These are phyloP conservation scores for Poa annua DNA, from an alignment of 176 grass and related monocot species.

Conservation along the genomic window DNA sequence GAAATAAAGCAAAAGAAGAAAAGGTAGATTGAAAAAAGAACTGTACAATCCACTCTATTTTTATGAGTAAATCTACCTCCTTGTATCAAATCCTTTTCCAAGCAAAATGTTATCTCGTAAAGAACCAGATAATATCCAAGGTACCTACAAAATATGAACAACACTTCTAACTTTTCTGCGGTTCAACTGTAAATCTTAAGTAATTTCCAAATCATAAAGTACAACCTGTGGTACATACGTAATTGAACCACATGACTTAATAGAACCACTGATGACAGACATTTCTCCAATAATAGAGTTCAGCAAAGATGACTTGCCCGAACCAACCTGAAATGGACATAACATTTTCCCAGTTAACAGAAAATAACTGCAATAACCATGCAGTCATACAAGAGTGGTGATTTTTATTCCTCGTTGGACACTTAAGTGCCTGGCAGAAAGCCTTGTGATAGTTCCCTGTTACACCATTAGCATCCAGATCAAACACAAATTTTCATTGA, in stretches of 20 bases:
- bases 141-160: conserved; percentile 61
- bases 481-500: not conserved
- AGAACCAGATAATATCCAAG: conserved; percentile 91
- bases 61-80: conserved; percentile 53
- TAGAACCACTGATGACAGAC: conserved; percentile 56
- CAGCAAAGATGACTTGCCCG: conserved; percentile 92
- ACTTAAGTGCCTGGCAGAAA: conserved; percentile 10
- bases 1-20: too few relatives aligned
- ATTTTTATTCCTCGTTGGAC: not conserved
- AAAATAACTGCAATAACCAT: conserved; percentile 1
- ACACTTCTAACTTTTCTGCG: conserved; percentile 13
- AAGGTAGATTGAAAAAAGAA: too few relatives aligned
- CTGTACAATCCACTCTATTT: not conserved
- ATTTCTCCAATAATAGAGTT: conserved; percentile 89
- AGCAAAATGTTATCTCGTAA: conserved; percentile 89
- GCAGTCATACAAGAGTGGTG: not conserved
- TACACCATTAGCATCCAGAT: not conserved
- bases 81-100: conserved; percentile 73
- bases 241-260: conserved; percentile 61
- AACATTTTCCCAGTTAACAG: conserved; percentile 1
- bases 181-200: conserved; percentile 34
- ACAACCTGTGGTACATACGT: conserved; percentile 89
- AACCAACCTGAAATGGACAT: conserved; percentile 77
- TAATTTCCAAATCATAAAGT: conserved; percentile 35
- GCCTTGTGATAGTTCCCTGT: not conserved